phyloP scores from a whole-genome alignment of 2,329 filamentous ascomycete species.

The Cordyceps cateniannulata region DNA sequence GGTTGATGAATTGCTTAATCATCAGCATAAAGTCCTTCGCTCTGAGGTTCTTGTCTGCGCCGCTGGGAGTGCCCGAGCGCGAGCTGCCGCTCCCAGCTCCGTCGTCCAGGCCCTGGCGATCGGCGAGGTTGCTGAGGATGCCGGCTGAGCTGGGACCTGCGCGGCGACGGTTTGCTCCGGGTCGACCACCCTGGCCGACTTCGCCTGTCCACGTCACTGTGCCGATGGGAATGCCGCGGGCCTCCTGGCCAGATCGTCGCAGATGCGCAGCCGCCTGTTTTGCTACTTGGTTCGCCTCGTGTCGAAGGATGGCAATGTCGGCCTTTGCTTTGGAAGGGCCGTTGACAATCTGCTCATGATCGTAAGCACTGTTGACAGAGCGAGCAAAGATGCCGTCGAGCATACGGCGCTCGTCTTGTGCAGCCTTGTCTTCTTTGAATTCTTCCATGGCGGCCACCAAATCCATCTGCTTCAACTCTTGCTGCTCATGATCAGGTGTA shows the following conservation, averaged over 20 bases:
- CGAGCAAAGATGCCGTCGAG: conserved; percentile 85
- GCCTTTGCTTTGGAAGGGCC: conserved; percentile 65
- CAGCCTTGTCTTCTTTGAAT: conserved; percentile 48
- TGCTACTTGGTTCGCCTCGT: conserved; percentile 75
- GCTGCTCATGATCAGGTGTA: conserved; percentile 26
- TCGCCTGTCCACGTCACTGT: conserved; percentile 92
- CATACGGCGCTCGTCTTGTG: conserved; percentile 63
- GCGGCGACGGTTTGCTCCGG: conserved; percentile 47
- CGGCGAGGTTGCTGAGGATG: conserved; percentile 51
- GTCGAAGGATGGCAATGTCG: conserved; percentile 70
- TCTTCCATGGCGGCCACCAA: conserved; percentile 60
- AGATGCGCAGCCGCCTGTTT: conserved; percentile 72
- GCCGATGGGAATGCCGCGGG: conserved; percentile 67
- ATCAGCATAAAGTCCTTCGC: conserved; percentile 60
- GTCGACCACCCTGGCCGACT: conserved; percentile 69
- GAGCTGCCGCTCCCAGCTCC: conserved; percentile 39
- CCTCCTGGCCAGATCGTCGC: conserved; percentile 64
- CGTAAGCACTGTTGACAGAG: conserved; percentile 82
- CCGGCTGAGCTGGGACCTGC: conserved; percentile 47
- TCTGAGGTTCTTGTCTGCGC: conserved; percentile 33
- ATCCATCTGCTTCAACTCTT: conserved; percentile 45
- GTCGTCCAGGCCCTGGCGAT: conserved; percentile 45
- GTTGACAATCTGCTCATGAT: conserved; percentile 87
- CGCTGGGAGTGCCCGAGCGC: conserved; percentile 39
- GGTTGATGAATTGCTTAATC: conserved; percentile 72